Evolutionary conservation across 2,329 filamentous ascomycete species (phyloP), one percentile per base, ranked within the genome.

Genomic region (Zarea fungicola): DNA sequence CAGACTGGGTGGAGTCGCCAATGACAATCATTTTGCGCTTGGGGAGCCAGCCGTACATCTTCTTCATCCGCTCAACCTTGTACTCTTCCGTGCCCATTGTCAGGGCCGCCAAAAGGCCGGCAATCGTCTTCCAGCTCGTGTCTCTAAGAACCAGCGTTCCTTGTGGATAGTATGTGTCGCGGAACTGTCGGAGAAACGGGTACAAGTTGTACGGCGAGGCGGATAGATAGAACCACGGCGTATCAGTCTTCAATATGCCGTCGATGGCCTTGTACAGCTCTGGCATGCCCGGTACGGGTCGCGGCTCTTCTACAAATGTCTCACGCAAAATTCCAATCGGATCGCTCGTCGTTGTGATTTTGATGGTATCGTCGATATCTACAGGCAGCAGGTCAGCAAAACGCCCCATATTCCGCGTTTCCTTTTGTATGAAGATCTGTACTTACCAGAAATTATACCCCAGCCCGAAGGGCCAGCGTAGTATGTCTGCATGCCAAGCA

Each of bases 181-280:
- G 76, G 68, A 97, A 97, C 1, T 75, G 65, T 49, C 78, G 83
- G 21, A 97, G 76, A 67, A 96, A 93, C 0, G 88, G 86, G 62
- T 96, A 96, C 9, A 97, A 78, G 58, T 95, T 96, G 72, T 96
- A 96, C 0, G 92, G 92, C 0, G 90, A 95, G 0, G 92, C 91
- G 0, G 89, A 95, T 40, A 97, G 78, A 66, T 97, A 97, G 73
- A 95, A 96, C 77, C 88, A 96, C 0, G 89, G 80, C 2, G 89
- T 85, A 8, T 76, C 73, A 8, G 76, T 61, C 58, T 88, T 83
- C 0, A 90, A 87, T 89, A 96, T 96, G 41, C 88, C 89, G 0
- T 75, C 60, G 29, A 50, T 40, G 0, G 89, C 79, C 2, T 89
- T 85, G 9, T 76, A 73, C 9, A 76, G 61, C 58, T 88, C 83